A percentile compares a stretch with the other conserved stretches of the same genome.
These are phyloP conservation scores for Medicago ruthenica DNA, from an alignment of 306 rosid genomes.

Conservation along the genomic window DNA sequence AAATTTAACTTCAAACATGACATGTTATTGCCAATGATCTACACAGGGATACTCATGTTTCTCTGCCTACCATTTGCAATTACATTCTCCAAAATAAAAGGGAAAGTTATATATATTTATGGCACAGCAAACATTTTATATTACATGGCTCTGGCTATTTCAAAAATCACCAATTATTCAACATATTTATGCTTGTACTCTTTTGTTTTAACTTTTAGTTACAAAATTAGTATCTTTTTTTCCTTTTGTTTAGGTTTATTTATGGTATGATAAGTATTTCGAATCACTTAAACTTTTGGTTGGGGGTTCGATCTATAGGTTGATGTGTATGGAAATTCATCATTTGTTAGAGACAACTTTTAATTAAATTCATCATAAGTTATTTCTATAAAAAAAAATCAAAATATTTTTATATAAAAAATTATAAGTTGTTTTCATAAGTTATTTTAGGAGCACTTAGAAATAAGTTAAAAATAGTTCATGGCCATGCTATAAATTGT, in stretches of 20 bases:
- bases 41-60: neutral
- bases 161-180: neutral
- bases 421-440: too few species aligned
- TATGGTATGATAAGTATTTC: too few species aligned
- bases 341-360: neutral
- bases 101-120: neutral
- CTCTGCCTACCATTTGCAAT: neutral
- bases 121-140: neutral
- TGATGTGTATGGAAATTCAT: neutral
- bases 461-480: too few species aligned
- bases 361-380: too few species aligned
- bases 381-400: too few species aligned
- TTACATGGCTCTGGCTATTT: neutral
- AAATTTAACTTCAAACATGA: neutral
- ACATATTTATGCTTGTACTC: neutral
- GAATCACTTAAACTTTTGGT: neutral
- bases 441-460: too few species aligned
- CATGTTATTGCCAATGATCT: constrained; percentile 3
- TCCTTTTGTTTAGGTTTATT: neutral
- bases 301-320: neutral
- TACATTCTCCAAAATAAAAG: neutral
- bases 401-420: too few species aligned
- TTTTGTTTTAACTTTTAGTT: neutral
- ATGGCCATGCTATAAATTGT: neutral
- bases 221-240: neutral